Conservation (phyloP, 1,284 basidiomycete genomes). For the Porodaedalea pini region DNA sequence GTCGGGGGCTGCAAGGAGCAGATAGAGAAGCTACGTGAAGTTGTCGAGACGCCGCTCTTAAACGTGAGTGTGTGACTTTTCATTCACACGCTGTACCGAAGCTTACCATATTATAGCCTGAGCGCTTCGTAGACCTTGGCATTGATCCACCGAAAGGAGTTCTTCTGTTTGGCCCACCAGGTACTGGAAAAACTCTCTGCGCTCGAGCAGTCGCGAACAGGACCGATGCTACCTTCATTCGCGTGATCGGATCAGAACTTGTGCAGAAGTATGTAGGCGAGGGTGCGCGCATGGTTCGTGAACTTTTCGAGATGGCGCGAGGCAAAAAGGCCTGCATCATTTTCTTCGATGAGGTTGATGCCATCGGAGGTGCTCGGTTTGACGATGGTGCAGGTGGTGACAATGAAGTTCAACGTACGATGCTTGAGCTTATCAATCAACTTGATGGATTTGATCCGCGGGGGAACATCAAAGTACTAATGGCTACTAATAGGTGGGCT, state of each 20-base stretch:
- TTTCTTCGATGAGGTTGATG: constrained; percentile 98
- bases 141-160: constrained; percentile 99
- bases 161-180: constrained; percentile 93
- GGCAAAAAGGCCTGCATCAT: constrained; percentile 99
- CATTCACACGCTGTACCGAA: constrained; percentile 4
- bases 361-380: constrained; percentile 97
- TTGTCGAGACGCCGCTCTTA: constrained; percentile 96
- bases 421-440: constrained; percentile 99
- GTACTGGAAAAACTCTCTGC: constrained; percentile 98
- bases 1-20: constrained; percentile 99
- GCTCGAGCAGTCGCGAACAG: constrained; percentile 98
- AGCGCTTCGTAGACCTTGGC: constrained; percentile 96
- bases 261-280: constrained; percentile 99
- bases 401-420: constrained; percentile 99
- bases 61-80: constrained; percentile 55
- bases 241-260: constrained; percentile 97
- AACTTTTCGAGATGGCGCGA: constrained; percentile 98
- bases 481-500: constrained; percentile 92
- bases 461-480: constrained; percentile 99
- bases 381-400: constrained; percentile 99
- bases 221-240: constrained; percentile 98
- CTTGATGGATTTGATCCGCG: constrained; percentile 97
- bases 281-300: constrained; percentile 97
- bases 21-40: constrained; percentile 98
- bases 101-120: constrained; percentile 62